Conservation (phyloP, 257 asterid genomes). For the Nicotiana benthamiana region DNA sequence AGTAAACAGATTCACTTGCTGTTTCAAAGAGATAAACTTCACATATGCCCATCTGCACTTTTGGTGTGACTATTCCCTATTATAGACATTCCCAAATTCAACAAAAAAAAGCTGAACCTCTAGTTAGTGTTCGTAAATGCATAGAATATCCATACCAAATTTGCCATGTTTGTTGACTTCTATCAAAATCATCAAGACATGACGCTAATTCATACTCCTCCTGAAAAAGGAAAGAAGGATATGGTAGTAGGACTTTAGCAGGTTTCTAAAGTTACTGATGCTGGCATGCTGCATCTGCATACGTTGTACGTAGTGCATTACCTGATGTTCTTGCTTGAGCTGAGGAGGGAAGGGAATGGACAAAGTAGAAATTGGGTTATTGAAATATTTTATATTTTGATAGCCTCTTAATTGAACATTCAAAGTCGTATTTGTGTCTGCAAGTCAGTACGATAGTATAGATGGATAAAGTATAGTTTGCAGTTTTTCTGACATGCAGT, state of each 20-base stretch:
- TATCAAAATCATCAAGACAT: background rate
- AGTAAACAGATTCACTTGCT: background rate
- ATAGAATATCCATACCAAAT: background rate
- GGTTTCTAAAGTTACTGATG: background rate
- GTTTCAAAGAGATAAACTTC: background rate
- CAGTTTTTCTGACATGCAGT: background rate
- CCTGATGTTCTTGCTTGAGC: background rate
- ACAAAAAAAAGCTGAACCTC: background rate
- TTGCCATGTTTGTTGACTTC: background rate
- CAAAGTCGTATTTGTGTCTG: background rate
- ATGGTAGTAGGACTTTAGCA: background rate
- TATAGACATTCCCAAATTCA: background rate
- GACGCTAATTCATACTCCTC: background rate
- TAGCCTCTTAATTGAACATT: background rate
- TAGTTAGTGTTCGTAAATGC: background rate
- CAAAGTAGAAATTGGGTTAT: conserved; percentile 4
- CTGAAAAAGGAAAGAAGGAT: background rate
- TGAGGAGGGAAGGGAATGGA: background rate
- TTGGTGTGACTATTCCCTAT: background rate
- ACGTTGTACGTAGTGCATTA: background rate
- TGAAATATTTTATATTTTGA: background rate
- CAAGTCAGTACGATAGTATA: background rate
- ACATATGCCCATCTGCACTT: background rate
- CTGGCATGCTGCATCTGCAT: background rate
- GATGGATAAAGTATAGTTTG: conserved; percentile 3